phyloP scores from a whole-genome alignment of 1,284 basidiomycete species.

The Papiliotrema laurentii region DNA sequence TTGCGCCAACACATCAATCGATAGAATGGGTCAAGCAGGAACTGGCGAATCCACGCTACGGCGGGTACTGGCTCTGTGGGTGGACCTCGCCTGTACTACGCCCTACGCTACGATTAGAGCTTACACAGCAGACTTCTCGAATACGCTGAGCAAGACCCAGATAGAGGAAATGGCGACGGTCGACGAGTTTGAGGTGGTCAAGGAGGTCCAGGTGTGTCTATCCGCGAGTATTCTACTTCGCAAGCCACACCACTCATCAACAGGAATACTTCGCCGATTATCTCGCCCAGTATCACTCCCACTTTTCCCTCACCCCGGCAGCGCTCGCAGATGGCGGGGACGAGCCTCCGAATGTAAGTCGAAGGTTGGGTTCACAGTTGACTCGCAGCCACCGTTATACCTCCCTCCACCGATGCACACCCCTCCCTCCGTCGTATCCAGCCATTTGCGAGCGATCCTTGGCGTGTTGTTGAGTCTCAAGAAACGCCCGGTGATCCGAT shows the following conservation, averaged over 20 bases:
- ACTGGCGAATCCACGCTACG: slow-evolving; percentile 84
- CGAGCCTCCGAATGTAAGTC: slow-evolving; percentile 44
- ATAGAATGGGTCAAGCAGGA: slow-evolving; percentile 78
- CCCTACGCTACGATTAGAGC: slow-evolving; percentile 14
- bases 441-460: slow-evolving; percentile 74
- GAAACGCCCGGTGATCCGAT: slow-evolving; percentile 88
- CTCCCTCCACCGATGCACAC: slow-evolving; percentile 57
- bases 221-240: no score
- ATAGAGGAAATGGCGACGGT: slow-evolving; percentile 92
- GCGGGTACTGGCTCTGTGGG: slow-evolving; percentile 96
- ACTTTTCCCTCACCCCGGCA: slow-evolving; percentile 81
- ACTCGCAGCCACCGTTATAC: slow-evolving; percentile 43
- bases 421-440: slow-evolving; percentile 64
- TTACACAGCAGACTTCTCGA: slow-evolving; percentile 75
- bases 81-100: slow-evolving; percentile 56
- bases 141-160: slow-evolving; percentile 78
- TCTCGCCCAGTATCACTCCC: slow-evolving; percentile 73
- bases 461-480: slow-evolving; percentile 89
- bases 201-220: slow-evolving; percentile 92
- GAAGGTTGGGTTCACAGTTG: not conserved
- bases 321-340: slow-evolving; percentile 45
- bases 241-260: slow-evolving; percentile 6
- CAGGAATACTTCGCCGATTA: slow-evolving; percentile 97
- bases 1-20: slow-evolving; percentile 74
- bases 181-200: slow-evolving; percentile 93